Evolutionary conservation across 768 basidiomycete species (phyloP), one percentile per base, ranked within the genome.

Genomic region (Strobilomyces echinocephalus): DNA sequence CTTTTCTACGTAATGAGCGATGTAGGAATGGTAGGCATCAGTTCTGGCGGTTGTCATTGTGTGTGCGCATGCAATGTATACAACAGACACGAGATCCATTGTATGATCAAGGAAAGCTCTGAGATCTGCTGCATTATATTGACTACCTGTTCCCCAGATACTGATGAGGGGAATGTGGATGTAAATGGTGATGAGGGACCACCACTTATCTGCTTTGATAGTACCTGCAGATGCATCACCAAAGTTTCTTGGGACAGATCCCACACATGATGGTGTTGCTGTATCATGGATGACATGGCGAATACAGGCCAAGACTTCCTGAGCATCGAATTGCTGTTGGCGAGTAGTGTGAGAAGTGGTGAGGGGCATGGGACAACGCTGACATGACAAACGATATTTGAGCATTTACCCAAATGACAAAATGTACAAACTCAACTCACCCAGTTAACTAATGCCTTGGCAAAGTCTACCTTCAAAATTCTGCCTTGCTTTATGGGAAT

Each of bases 11-110:
- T 60, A 74, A 10, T 34, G 5, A 0, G 57, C 54, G 21, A 74
- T 58, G 18, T n/a, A 56, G 0, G 28, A 1, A 0, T 31, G 54
- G 44, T 69, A 73, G 0, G 53, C 52, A 0, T 4, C 11, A 0
- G 55, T 60, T 4, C 54, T 56, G 0, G 39, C 43, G 9, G 3
- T 0, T 3, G 45, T 63, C 24, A 54, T 60, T 0, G 59, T 67
- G 52, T 5, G 14, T 2, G 45, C 16, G 47, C 65, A 69, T 12
- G 57, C 56, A 2, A 73, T 8, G 8, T 51, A 55, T 0, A 66
- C 59, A 0, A 67, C 69, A 2, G 55, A 55, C 7, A 74, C 67
- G 2, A 73, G 49, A 0, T 57, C 54, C 67, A 73, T 71, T 0
- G 61, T 69, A 24, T 71, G 24, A 8, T 69, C 10, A 1, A 63